A percentile compares a stretch with the other conserved stretches of the same genome.
Conservation (phyloP, 805 yeast species). For the Blastobotrys chiropterorum region DNA sequence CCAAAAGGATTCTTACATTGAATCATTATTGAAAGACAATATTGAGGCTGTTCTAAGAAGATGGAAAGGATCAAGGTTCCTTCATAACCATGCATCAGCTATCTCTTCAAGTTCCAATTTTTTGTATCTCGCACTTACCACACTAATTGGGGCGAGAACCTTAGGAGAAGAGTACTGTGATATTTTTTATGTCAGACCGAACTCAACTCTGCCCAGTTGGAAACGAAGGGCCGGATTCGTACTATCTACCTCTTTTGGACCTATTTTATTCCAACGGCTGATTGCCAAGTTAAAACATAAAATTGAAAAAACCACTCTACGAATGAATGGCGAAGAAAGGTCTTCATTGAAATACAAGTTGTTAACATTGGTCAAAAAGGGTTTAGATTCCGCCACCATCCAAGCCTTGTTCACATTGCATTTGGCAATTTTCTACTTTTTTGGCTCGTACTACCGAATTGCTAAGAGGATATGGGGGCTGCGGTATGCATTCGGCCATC, state of each 20-base stretch:
- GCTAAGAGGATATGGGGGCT: conserved; percentile 74
- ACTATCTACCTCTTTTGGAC: conserved; percentile 53
- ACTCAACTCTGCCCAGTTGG: conserved; percentile 21
- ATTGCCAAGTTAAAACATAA: conserved; percentile 17
- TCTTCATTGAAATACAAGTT: background rate
- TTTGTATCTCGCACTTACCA: conserved; percentile 67
- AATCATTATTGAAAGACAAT: conserved; percentile 46
- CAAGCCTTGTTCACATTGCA: conserved; percentile 56
- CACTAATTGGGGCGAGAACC: conserved; percentile 69
- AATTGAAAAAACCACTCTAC: conserved; percentile 7
- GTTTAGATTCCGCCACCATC: conserved; percentile 9
- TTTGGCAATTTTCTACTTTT: conserved; percentile 74
- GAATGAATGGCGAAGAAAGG: background rate
- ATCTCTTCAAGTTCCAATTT: conserved; percentile 52
- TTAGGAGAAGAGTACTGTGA: conserved; percentile 95
- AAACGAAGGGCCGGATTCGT: conserved; percentile 52
- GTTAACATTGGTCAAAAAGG: background rate
- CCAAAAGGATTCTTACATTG: conserved; percentile 80
- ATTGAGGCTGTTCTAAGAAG: conserved; percentile 50
- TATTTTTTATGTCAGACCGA: conserved; percentile 24
- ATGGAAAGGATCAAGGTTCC: conserved; percentile 47
- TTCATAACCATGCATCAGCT: conserved; percentile 58
- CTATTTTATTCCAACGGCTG: conserved; percentile 38
- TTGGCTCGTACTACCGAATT: conserved; percentile 73
- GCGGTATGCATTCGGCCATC: conserved; percentile 50